phyloP scores from a whole-genome alignment of 352 stramenopile genomes.

The Aphanomyces astaci region DNA sequence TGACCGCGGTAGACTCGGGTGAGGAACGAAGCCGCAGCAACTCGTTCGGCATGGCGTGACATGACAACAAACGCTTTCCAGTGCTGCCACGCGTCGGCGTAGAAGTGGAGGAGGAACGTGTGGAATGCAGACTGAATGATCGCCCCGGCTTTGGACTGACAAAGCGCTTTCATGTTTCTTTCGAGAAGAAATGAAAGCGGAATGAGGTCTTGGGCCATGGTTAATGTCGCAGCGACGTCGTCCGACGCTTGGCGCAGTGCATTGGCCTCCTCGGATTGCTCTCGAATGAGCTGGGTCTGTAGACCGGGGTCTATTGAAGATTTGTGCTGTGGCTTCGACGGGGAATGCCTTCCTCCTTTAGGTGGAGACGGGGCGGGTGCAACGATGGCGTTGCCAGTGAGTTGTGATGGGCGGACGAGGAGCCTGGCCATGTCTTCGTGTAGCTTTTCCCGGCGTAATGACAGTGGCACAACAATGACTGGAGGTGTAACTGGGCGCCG shows the following conservation, averaged over 20 bases:
- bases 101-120: slow-evolving; percentile 14
- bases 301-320: not conserved
- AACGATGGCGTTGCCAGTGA: not conserved
- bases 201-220: slow-evolving; percentile 3
- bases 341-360: not conserved
- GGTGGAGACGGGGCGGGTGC: not conserved
- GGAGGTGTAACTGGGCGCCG: not conserved
- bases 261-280: not conserved
- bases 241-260: not conserved
- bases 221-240: not conserved
- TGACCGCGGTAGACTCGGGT: slow-evolving; percentile 14
- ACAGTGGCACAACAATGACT: not conserved
- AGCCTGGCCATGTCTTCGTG: not conserved
- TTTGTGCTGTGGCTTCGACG: not conserved
- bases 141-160: slow-evolving; percentile 17
- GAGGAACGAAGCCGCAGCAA: not conserved
- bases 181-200: slow-evolving; percentile 21
- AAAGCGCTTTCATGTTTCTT: slow-evolving; percentile 9
- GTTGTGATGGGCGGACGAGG: not conserved
- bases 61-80: not conserved
- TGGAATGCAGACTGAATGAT: slow-evolving; percentile 18
- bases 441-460: not conserved
- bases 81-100: slow-evolving; percentile 18
- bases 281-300: not conserved
- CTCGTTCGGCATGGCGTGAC: not conserved